Conservation (phyloP, 164 flowering plant genomes). For the Brasenia schreberi region DNA sequence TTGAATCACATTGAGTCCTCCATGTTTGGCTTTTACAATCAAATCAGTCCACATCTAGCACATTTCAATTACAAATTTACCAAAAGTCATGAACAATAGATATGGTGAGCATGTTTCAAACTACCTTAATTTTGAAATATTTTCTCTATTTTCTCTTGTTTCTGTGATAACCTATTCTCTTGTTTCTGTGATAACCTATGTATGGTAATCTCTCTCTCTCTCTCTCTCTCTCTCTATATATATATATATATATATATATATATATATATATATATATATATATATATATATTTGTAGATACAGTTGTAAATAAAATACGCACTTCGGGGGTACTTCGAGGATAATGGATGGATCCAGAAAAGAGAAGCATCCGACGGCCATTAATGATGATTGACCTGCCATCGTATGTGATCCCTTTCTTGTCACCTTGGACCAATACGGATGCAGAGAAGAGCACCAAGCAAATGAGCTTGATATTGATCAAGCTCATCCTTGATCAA, state of each 20-base stretch:
- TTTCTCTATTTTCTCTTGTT: no score
- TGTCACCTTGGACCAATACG: not conserved
- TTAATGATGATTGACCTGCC: constrained; percentile 8
- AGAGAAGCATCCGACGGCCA: constrained; percentile 12
- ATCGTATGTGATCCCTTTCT: constrained; percentile 7
- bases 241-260: no score
- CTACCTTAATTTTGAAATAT: no score
- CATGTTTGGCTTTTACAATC: no score
- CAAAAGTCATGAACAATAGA: no score
- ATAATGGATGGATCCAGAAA: constrained; percentile 14
- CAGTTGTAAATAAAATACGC: not conserved
- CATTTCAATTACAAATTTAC: no score
- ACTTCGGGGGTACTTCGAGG: constrained; percentile 12
- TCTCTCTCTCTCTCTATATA: no score
- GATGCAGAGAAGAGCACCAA: not conserved
- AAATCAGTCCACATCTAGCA: constrained; percentile 9
- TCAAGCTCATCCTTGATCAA: not conserved
- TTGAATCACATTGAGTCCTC: constrained; percentile 8
- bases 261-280: no score
- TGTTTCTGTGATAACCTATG: no score
- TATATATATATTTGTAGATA: not conserved
- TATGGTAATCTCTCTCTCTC: no score
- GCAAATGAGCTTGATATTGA: not conserved
- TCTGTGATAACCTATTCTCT: no score
- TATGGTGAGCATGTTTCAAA: no score